Evolutionary conservation across 768 basidiomycete genomes (phyloP).

Genomic region (Scleroderma citrinum): DNA sequence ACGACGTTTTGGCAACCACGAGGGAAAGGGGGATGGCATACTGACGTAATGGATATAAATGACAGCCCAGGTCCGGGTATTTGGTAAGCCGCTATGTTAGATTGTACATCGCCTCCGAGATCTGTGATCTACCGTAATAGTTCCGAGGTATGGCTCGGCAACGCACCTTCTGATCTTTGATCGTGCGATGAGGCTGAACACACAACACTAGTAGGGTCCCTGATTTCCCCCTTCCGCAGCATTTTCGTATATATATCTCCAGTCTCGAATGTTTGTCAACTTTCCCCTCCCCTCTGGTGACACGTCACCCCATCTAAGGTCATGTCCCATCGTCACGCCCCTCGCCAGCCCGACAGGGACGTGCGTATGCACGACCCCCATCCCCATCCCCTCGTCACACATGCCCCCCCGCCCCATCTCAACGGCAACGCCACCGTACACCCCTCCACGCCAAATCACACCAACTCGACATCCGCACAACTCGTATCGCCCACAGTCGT

Average conservation of each 20-base stretch:
- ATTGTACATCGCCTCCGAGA: constrained; percentile 4
- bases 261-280: constrained; percentile 36
- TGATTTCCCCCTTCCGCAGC: constrained; percentile 39
- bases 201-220: constrained; percentile 25
- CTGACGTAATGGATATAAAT: constrained; percentile 1
- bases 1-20: no score
- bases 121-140: constrained; percentile 25
- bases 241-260: constrained; percentile 55
- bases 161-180: no score
- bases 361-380: constrained; percentile 58
- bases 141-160: constrained; percentile 11
- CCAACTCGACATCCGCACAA: constrained; percentile 29
- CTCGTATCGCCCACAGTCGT: constrained; percentile 39
- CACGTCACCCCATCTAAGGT: constrained; percentile 19
- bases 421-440: constrained; percentile 44
- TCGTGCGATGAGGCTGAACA: neutral
- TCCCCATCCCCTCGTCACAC: constrained; percentile 13
- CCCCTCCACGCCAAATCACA: constrained; percentile 41
- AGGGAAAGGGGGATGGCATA: no score
- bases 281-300: constrained; percentile 41
- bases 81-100: neutral
- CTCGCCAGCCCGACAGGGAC: constrained; percentile 57
- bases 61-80: constrained; percentile 24
- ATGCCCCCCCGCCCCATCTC: constrained; percentile 40
- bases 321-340: constrained; percentile 59